phyloP scores from a whole-genome alignment of 495 filamentous ascomycete genomes.

The Amniculicola lignicola region DNA sequence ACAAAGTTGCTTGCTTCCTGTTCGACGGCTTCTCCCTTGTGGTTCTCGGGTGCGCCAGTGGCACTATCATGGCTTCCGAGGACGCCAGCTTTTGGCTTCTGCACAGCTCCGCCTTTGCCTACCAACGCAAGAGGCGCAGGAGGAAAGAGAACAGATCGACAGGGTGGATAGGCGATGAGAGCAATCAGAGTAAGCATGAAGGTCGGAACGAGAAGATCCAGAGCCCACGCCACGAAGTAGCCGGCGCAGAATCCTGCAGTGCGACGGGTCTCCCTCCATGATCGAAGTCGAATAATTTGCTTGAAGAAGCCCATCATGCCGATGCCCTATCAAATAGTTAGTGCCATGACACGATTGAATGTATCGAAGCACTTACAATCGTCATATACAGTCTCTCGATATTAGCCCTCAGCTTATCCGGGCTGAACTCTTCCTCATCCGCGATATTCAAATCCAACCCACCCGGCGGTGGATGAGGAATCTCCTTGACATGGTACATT shows the following conservation, averaged over 20 bases:
- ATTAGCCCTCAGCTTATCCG: constrained; percentile 76
- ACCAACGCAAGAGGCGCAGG: constrained; percentile 66
- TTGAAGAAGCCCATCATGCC: constrained; percentile 63
- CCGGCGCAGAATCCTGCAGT: constrained; percentile 65
- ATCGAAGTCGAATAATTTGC: constrained; percentile 72
- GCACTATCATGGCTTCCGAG: constrained; percentile 73
- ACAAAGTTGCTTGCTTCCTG: constrained; percentile 81
- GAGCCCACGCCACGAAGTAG: constrained; percentile 71
- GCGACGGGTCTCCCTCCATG: constrained; percentile 70
- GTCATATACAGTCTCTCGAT: constrained; percentile 86
- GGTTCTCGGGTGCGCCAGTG: constrained; percentile 78
- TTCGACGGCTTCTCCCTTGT: constrained; percentile 84
- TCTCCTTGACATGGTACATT: constrained; percentile 82
- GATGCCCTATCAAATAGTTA: constrained; percentile 47
- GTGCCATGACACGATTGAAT: not conserved
- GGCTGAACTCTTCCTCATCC: constrained; percentile 79
- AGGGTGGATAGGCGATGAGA: constrained; percentile 64
- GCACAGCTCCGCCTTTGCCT: constrained; percentile 58
- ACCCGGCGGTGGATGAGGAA: constrained; percentile 50
- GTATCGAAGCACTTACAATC: constrained; percentile 43
- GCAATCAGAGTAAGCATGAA: constrained; percentile 56
- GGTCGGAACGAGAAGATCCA: constrained; percentile 69
- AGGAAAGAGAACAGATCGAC: constrained; percentile 68
- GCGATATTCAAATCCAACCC: constrained; percentile 78
- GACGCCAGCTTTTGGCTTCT: constrained; percentile 66